Evolutionary conservation across 2,329 filamentous ascomycete genomes (phyloP).

Genomic region (Myriosclerotinia curreyana): DNA sequence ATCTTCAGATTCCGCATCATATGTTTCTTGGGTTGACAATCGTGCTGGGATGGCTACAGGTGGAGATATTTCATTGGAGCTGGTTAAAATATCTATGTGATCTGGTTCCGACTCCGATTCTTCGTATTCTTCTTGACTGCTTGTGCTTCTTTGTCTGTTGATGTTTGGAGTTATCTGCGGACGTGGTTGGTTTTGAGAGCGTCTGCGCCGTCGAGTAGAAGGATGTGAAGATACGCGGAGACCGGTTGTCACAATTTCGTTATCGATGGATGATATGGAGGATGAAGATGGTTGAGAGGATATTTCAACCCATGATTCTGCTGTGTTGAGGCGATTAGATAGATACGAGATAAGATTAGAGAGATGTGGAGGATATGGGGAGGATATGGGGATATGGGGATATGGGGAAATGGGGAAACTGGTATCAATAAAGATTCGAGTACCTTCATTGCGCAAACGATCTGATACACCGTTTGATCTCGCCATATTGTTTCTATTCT

Average conservation of each 20-base stretch:
- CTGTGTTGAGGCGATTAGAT: constrained; percentile 13
- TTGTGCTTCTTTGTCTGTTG: constrained; percentile 49
- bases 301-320: constrained; percentile 96
- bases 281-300: constrained; percentile 91
- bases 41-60: constrained; percentile 38
- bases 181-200: constrained; percentile 32
- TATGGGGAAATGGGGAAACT: not conserved
- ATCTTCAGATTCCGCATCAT: constrained; percentile 38
- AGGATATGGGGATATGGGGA: not conserved
- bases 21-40: constrained; percentile 23
- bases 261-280: constrained; percentile 78
- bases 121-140: constrained; percentile 92
- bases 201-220: constrained; percentile 57
- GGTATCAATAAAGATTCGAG: not conserved
- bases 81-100: constrained; percentile 50
- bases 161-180: constrained; percentile 39
- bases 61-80: constrained; percentile 52
- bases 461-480: constrained; percentile 27
- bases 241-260: constrained; percentile 89
- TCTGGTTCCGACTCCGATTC: constrained; percentile 91
- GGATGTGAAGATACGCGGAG: constrained; percentile 69
- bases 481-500: constrained; percentile 22
- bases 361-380: constrained; percentile 18
- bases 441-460: constrained; percentile 36
- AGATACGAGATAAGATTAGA: constrained; percentile 26